Conservation (phyloP, 1,284 basidiomycete species). For the Caloboletus firmus region DNA sequence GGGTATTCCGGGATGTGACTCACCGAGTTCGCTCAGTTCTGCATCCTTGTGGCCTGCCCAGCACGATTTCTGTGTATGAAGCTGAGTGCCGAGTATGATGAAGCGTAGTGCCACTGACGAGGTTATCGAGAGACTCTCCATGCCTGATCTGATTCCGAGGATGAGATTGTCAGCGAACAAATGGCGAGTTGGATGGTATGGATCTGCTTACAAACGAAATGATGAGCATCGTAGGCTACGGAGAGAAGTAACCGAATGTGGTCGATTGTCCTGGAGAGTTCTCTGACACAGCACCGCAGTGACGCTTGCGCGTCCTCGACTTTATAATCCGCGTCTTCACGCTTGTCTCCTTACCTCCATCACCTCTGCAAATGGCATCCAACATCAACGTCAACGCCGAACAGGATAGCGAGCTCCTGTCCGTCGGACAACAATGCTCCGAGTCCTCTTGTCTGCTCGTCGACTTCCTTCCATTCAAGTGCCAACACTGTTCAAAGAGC, state of each 20-base stretch:
- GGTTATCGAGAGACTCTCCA: constrained; percentile 75
- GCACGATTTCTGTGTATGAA: constrained; percentile 41
- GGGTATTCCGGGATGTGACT: constrained; percentile 22
- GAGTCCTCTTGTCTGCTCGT: constrained; percentile 61
- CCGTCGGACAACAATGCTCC: constrained; percentile 71
- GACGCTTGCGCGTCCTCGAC: constrained; percentile 25
- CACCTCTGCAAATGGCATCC: constrained; percentile 11
- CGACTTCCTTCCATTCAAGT: constrained; percentile 83
- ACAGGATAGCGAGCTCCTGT: constrained; percentile 55
- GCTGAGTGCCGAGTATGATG: not conserved
- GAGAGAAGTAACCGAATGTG: constrained; percentile 4
- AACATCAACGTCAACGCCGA: constrained; percentile 28
- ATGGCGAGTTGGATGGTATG: not conserved
- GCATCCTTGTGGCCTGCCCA: constrained; percentile 90
- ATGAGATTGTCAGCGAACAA: constrained; percentile 30
- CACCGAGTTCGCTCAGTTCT: constrained; percentile 80
- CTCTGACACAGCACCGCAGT: not conserved
- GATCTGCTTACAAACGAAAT: constrained; percentile 26
- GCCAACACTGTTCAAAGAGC: constrained; percentile 63
- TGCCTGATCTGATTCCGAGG: constrained; percentile 59
- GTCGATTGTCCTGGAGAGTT: constrained; percentile 8
- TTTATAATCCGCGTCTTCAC: constrained; percentile 21
- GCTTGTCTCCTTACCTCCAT: not conserved
- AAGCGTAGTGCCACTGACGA: constrained; percentile 39
- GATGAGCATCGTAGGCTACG: constrained; percentile 21